Evolutionary conservation across 352 stramenopile species (phyloP).

Genomic region (Phytophthora ramorum): DNA sequence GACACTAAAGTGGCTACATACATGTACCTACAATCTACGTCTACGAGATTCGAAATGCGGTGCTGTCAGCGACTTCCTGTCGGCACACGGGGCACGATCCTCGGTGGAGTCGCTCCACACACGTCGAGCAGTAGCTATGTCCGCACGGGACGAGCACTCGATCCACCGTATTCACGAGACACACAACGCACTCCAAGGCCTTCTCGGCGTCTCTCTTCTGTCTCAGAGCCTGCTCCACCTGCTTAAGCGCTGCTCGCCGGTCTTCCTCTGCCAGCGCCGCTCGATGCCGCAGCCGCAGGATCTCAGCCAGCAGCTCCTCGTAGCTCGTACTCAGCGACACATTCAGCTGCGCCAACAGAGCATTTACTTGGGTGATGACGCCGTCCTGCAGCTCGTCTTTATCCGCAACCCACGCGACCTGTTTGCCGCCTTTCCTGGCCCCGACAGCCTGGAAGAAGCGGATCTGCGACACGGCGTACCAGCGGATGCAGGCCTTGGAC

Average conservation of each 20-base stretch:
- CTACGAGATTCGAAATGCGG: conserved; percentile 50
- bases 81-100: conserved; percentile 56
- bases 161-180: conserved; percentile 57
- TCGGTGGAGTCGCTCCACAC: conserved; percentile 48
- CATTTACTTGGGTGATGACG: conserved; percentile 55
- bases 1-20: conserved; percentile 11
- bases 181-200: conserved; percentile 61
- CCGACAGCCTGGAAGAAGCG: conserved; percentile 52
- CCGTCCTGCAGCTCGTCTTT: conserved; percentile 17
- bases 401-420: background rate
- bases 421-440: conserved; percentile 1
- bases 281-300: conserved; percentile 46
- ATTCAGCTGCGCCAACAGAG: conserved; percentile 52
- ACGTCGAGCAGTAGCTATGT: conserved; percentile 64
- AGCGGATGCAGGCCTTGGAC: conserved; percentile 42
- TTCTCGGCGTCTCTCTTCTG: conserved; percentile 63
- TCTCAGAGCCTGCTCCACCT: conserved; percentile 46
- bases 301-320: conserved; percentile 54
- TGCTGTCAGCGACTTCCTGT: conserved; percentile 40
- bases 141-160: conserved; percentile 65
- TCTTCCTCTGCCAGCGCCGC: conserved; percentile 51
- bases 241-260: conserved; percentile 36
- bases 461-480: conserved; percentile 54
- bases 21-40: conserved; percentile 16
- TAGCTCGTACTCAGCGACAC: conserved; percentile 57